Percentiles rank a stretch among this genome's conserved stretches.
Evolutionary conservation across 176 grass and related monocot species (phyloP).

Genomic region (Pontederia paniculata): DNA sequence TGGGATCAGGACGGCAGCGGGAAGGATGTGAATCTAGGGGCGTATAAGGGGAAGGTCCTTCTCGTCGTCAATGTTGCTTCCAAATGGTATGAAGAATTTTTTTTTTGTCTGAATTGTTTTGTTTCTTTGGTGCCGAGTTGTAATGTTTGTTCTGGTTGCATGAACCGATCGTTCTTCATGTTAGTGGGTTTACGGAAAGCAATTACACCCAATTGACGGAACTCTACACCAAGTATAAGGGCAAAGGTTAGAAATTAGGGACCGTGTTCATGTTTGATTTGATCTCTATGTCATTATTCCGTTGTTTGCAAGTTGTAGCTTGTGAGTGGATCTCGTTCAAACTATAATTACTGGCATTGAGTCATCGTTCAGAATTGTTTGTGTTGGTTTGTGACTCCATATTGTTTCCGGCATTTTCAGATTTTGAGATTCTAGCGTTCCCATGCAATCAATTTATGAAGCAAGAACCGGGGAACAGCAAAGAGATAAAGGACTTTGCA

Average conservation of each 20-base stretch:
- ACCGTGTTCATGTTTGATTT: too few relatives aligned
- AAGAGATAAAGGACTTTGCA: constrained; percentile 65
- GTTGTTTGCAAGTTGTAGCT: too few relatives aligned
- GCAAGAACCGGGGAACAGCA: constrained; percentile 55
- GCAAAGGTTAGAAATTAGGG: constrained; percentile 37
- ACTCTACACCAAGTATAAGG: constrained; percentile 75
- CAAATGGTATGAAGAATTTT: constrained; percentile 62
- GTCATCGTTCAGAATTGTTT: too few relatives aligned
- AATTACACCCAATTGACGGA: constrained; percentile 85
- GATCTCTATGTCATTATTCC: too few relatives aligned
- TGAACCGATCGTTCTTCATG: not conserved
- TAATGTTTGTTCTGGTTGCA: not conserved
- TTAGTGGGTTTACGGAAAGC: constrained; percentile 75
- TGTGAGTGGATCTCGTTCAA: too few relatives aligned
- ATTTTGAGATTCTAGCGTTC: constrained; percentile 90
- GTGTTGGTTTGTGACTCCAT: too few relatives aligned
- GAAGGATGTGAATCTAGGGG: constrained; percentile 55
- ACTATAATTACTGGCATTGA: too few relatives aligned
- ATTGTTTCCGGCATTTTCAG: constrained; percentile 17
- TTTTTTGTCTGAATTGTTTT: not conserved
- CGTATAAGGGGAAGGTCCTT: constrained; percentile 83
- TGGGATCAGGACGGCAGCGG: constrained; percentile 60
- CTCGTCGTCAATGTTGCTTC: constrained; percentile 91
- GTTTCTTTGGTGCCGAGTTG: not conserved
- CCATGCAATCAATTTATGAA: constrained; percentile 77